Evolutionary conservation across 2,329 filamentous ascomycete genomes (phyloP), one percentile per base, ranked within the genome.

Genomic region (Neurospora crassa): DNA sequence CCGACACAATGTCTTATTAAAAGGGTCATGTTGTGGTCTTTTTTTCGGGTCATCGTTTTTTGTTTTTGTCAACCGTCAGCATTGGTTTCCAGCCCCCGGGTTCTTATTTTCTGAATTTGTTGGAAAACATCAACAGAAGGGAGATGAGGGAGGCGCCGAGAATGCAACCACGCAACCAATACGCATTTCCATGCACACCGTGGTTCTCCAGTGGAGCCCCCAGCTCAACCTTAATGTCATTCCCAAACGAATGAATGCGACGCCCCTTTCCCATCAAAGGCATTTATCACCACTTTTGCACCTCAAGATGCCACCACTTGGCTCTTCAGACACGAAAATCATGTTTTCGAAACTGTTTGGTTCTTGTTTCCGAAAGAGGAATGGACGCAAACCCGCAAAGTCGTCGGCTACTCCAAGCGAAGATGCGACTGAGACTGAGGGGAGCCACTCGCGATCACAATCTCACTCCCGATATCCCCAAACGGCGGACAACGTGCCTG

Each of bases 1-100:
- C 73, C 72, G 74, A 74, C 73, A 74, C 71, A 69, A 74, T 75
- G 75, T 75, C 75, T 76, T 75, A 76, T 72, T 73, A 70, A 20
- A 20, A 12, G 20, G 20, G 45, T 16, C 47, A 20, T 59, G 20
- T 29, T 29, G 12, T 14, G 24, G 12, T 47, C 24, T 67, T 59
- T 40, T 20, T 37, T 8, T 37, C 59, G 11, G n/a, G 68, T 45
- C 63, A 70, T 68, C 42, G 47, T 47, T 71, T 72, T 67, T n/a
- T n/a, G n/a, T n/a, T 47, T 43, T 68, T 45, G 37, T 71, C 40
- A 68, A 47, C 41, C 67, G n/a, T 70, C 34, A 42, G 7, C 53
- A 63, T 37, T 14, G 10, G 53, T 63, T 14, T 63, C 24, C 53
- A 63, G 18, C 6, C 53, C 53, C 53, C 14, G 29, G 29, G 7